Evolutionary conservation across 805 yeast species (phyloP), one percentile per base, ranked within the genome.

Genomic region (Candida ortonii): DNA sequence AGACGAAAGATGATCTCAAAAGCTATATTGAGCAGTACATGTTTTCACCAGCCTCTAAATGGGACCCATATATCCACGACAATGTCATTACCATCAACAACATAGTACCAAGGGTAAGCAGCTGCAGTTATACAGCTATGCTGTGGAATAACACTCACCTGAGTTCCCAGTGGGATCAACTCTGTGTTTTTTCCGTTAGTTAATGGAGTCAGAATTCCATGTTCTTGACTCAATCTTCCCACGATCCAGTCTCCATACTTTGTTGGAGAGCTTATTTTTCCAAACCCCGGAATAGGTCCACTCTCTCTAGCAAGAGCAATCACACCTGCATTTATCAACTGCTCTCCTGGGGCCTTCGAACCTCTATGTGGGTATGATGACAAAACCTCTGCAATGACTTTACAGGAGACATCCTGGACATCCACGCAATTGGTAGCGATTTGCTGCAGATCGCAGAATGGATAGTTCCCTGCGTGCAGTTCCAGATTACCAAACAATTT

Each of bases 381-480:
- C 3, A 78, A 55, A 3, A 80, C 80, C 20, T 78, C 76, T 0
- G 82, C 80, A 15, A 78, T 44, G 2, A 80, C 78, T 16, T 57
- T 58, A 16, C 74, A 62, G 0, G 87, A 70, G 23, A 81, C 66
- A 26, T 68, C 62, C 1, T 61, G 57, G 13, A 53, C 50, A 1
- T 59, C 48, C 10, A 80, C 66, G 44, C 82, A 74, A 0, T 75
- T 75, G 0, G 93, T 84, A 9, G 84, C 71, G n/a, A 78, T 67
- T 53, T 84, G 93, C 53, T 84, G 94, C 34, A 82, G 59, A 52
- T 84, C 94, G 49, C 83, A 76, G 50, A 78, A 71, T 3, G 80
- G 71, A 50, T 80, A 84, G 52, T 84, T 83, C 9, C 94, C 94
- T n/a, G 90, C 89, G 53, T 84, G 94, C 12, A 84, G 53, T 51